Conservation (phyloP, 2,329 filamentous ascomycete genomes). For the Nemania sp. region DNA sequence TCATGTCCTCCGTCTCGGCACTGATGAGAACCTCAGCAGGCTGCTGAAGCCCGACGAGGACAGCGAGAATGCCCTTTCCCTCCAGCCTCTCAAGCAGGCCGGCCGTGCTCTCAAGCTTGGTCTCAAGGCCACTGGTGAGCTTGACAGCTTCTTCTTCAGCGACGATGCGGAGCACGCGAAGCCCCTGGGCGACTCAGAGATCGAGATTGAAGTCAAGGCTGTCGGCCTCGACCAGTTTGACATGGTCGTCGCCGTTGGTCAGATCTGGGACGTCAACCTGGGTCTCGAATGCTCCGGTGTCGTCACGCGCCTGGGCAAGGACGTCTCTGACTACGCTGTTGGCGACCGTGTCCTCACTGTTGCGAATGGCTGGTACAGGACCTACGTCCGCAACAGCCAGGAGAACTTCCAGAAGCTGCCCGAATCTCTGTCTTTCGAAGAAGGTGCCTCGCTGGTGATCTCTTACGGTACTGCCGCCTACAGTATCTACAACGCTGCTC, state of each 20-base stretch:
- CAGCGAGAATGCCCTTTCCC: constrained; percentile 29
- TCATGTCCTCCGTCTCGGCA: constrained; percentile 32
- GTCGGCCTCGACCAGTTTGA: constrained; percentile 37
- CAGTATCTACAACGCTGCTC: constrained; percentile 36
- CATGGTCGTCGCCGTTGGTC: constrained; percentile 37
- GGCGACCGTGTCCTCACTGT: constrained; percentile 36
- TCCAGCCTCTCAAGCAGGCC: constrained; percentile 35
- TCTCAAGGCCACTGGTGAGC: constrained; percentile 36
- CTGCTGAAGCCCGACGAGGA: constrained; percentile 34
- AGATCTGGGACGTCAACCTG: constrained; percentile 37
- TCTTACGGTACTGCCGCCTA: constrained; percentile 37
- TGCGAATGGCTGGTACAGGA: constrained; percentile 35
- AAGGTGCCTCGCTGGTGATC: constrained; percentile 36
- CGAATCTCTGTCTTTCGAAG: constrained; percentile 35
- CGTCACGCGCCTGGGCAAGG: constrained; percentile 34
- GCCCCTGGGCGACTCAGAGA: constrained; percentile 32
- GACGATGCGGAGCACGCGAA: constrained; percentile 33
- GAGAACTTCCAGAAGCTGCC: constrained; percentile 38
- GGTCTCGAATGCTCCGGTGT: constrained; percentile 37
- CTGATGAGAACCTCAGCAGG: constrained; percentile 34
- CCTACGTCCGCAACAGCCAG: constrained; percentile 35
- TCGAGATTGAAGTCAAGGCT: constrained; percentile 37
- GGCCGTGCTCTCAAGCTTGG: constrained; percentile 35
- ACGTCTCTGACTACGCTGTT: constrained; percentile 32
- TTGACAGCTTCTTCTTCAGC: constrained; percentile 37